These are phyloP conservation scores for Lathyrus tuberosus DNA, from an alignment of 306 rosid species.

Conservation along the genomic window DNA sequence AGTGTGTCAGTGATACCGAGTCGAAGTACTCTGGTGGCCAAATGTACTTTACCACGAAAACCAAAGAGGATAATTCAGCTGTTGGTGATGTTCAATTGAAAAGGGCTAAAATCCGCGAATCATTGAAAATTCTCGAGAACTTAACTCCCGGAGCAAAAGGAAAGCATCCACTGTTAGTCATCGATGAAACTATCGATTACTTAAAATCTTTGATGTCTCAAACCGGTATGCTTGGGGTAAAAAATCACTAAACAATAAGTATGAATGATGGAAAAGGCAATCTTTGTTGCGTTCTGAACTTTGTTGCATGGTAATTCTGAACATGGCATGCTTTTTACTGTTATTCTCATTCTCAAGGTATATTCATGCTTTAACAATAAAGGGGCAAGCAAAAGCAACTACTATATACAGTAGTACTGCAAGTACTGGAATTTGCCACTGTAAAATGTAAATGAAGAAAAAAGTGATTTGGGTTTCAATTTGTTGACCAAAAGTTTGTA, in stretches of 20 bases:
- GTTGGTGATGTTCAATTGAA: conserved; percentile 43
- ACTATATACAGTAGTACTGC: conserved; percentile 8
- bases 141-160: conserved; percentile 83
- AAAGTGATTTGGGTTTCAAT: conserved; percentile 32
- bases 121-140: conserved; percentile 64
- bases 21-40: conserved; percentile 48
- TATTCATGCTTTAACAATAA: conserved; percentile 55
- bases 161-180: conserved; percentile 65
- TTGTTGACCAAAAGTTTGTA: conserved; percentile 56
- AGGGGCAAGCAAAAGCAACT: conserved; percentile 42
- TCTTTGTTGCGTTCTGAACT: conserved; percentile 40
- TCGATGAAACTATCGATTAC: conserved; percentile 79
- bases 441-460: conserved; percentile 41
- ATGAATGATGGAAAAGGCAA: conserved; percentile 35
- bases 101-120: conserved; percentile 61
- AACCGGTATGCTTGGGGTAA: conserved; percentile 52
- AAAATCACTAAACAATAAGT: conserved; percentile 36
- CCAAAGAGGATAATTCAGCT: conserved; percentile 33
- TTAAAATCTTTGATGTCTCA: conserved; percentile 61
- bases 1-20: conserved; percentile 56
- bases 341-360: conserved; percentile 45
- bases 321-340: conserved; percentile 42
- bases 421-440: conserved; percentile 44
- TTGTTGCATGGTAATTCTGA: conserved; percentile 51
- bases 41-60: conserved; percentile 27